Evolutionary conservation across 2,329 filamentous ascomycete species (phyloP), one percentile per base, ranked within the genome.

Genomic region (Alternaria angustiovoidea): DNA sequence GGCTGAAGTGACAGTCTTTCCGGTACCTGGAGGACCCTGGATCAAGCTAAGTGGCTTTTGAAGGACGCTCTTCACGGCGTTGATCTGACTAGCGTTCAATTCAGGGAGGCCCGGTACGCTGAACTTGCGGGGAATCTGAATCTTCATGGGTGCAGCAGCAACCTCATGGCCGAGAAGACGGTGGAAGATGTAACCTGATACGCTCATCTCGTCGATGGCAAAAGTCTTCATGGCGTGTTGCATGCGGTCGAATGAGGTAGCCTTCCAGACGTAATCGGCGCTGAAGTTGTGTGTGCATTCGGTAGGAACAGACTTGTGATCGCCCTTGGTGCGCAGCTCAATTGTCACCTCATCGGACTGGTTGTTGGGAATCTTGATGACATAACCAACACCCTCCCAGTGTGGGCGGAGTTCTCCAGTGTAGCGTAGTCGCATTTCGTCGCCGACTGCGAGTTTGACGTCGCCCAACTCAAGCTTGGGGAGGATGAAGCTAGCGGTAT

Each of bases 171-270:
- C 95, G 32, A 99, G 88, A 22, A 99, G 86, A 67, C 95, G 95
- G 78, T 99, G 95, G 83, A 98, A 99, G 66, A 99, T 97, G 81
- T 97, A 99, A 38, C 95, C 95, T 22, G 95, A 98, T 43, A 99
- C 94, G 74, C 94, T 97, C 91, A 96, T 92, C 79, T 99, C 95
- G 70, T 99, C 94, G 44, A 98, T 89, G 6, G 95, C 95, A 76
- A 99, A 99, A 0, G 93, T 98, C 85, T 97, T 98, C 94, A 99
- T 98, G 55, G 95, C 96, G 67, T 94, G 88, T 79, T 99, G 95
- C 95, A 99, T 99, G 65, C 95, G 94, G 75, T 99, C 95, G 77
- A 99, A 99, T 0, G 94, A 98, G 0, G 96, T 99, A 14, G 96
- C 95, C 78, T 99, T 99, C 95, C 95, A 99, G 57, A 99, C 95